Evolutionary conservation across 441 rosid species (phyloP).

Genomic region (Populus hybrid): DNA sequence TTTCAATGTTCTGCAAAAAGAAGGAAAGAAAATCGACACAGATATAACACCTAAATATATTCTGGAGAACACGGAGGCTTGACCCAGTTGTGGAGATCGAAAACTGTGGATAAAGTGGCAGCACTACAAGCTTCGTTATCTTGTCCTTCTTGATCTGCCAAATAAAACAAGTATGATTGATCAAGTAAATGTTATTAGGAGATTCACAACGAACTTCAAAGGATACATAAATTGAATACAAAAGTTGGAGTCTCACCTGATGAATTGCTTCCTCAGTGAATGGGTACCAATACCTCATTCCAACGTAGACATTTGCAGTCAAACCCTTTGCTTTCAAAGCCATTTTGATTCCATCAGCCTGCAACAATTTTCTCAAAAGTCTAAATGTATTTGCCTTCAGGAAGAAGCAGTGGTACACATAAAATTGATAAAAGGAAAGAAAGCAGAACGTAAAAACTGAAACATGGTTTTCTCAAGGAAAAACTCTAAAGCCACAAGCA

Average conservation of each 20-base stretch:
- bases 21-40: conserved; percentile 6
- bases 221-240: neutral
- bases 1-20: neutral
- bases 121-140: conserved; percentile 85
- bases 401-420: neutral
- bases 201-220: neutral
- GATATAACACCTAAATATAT: conserved; percentile 54
- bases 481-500: neutral
- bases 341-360: conserved; percentile 64
- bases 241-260: conserved; percentile 44
- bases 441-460: conserved; percentile 1
- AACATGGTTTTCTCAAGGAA: neutral
- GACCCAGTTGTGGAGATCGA: conserved; percentile 96
- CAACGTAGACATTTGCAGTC: conserved; percentile 65
- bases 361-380: conserved; percentile 16
- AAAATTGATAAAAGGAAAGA: neutral
- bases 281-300: conserved; percentile 92
- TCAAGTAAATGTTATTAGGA: neutral
- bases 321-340: conserved; percentile 65
- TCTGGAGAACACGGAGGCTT: conserved; percentile 78
- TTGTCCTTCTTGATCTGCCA: conserved; percentile 76
- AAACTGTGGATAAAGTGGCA: conserved; percentile 92
- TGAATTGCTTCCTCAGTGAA: conserved; percentile 91
- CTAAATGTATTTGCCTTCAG: neutral
- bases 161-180: conserved; percentile 4